These are phyloP conservation scores for Yueomyces sp. DNA, from an alignment of 805 yeast genomes.

Conservation along the genomic window DNA sequence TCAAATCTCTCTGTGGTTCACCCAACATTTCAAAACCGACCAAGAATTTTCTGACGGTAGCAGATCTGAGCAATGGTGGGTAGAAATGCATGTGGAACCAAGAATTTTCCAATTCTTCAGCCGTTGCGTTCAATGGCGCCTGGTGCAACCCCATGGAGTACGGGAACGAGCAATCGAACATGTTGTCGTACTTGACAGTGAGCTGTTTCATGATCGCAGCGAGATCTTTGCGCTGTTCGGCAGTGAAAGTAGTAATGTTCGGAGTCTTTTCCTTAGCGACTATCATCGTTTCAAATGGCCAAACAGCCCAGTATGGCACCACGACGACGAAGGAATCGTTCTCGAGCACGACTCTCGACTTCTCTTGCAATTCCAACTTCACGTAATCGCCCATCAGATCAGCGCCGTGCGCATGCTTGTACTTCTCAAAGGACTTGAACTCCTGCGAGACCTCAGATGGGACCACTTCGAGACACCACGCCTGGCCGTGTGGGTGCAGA, in stretches of 20 bases:
- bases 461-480: constrained; percentile 54
- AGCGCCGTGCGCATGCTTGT: constrained; percentile 29
- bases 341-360: constrained; percentile 39
- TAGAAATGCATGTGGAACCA: constrained; percentile 68
- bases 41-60: constrained; percentile 61
- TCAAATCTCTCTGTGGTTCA: constrained; percentile 42
- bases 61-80: constrained; percentile 63
- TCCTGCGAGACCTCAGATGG: constrained; percentile 59
- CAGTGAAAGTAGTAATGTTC: constrained; percentile 34
- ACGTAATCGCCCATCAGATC: constrained; percentile 55
- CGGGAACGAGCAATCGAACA: constrained; percentile 58
- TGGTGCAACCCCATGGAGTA: constrained; percentile 78
- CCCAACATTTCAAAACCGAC: constrained; percentile 63
- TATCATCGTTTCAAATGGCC: constrained; percentile 69
- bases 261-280: constrained; percentile 42
- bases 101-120: constrained; percentile 31
- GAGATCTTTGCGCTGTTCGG: constrained; percentile 37
- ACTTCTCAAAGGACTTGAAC: constrained; percentile 35
- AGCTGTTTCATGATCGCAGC: constrained; percentile 39
- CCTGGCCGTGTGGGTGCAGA: constrained; percentile 76
- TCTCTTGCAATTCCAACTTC: constrained; percentile 36
- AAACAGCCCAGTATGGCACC: constrained; percentile 72
- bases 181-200: constrained; percentile 57
- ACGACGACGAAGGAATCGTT: constrained; percentile 54
- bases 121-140: constrained; percentile 41